phyloP scores from a whole-genome alignment of 371 early-diverging fungal species.

The Syncephalis plumigaleata region DNA sequence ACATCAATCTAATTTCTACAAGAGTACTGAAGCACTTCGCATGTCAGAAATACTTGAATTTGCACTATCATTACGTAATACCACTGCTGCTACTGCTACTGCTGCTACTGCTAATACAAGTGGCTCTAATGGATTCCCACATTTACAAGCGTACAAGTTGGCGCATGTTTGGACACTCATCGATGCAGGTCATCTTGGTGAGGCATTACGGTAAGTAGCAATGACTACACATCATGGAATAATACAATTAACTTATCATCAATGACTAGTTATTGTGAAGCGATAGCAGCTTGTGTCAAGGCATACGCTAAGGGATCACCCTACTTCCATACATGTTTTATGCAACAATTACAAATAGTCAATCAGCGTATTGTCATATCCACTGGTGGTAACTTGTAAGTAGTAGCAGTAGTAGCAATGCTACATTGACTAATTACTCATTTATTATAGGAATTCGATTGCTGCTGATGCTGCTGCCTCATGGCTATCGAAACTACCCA shows the following conservation, averaged over 20 bases:
- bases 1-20: slow-evolving; percentile 20
- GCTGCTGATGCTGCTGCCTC: slow-evolving; percentile 2
- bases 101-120: no score
- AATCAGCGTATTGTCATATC: slow-evolving; percentile 22
- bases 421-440: no score
- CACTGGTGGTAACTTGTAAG: slow-evolving; percentile 16
- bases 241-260: neutral
- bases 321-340: slow-evolving; percentile 51
- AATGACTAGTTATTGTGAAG: slow-evolving; percentile 39
- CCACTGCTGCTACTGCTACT: slow-evolving; percentile 21
- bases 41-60: slow-evolving; percentile 74
- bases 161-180: slow-evolving; percentile 60
- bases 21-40: slow-evolving; percentile 23
- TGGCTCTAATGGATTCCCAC: slow-evolving; percentile 50
- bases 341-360: slow-evolving; percentile 34
- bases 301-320: slow-evolving; percentile 50
- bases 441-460: neutral
- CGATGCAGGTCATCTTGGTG: slow-evolving; percentile 54
- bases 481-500: slow-evolving; percentile 27
- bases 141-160: slow-evolving; percentile 79
- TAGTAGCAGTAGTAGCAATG: slow-evolving; percentile 21
- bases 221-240: neutral
- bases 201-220: slow-evolving; percentile 32
- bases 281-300: slow-evolving; percentile 52
- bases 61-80: slow-evolving; percentile 28